Evolutionary conservation across 2,329 filamentous ascomycete genomes (phyloP).

Genomic region (Diplodia corticola): DNA sequence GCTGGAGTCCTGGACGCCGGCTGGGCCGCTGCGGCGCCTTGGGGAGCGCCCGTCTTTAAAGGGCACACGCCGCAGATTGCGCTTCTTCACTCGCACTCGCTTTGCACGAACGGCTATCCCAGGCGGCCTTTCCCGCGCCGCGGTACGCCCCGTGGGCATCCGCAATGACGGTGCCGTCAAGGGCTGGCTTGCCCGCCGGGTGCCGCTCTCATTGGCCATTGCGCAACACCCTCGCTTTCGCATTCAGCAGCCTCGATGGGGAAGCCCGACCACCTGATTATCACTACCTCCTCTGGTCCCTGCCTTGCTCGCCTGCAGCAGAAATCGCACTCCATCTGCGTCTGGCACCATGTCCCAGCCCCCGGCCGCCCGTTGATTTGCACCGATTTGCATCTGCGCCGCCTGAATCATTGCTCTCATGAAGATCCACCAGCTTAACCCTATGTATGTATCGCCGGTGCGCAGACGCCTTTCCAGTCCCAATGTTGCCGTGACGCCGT

Average conservation of each 20-base stretch:
- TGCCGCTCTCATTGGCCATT: conserved; percentile 4
- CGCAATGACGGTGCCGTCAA: conserved; percentile 12
- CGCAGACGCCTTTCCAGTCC: conserved; percentile 8
- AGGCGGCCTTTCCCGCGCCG: conserved; percentile 20
- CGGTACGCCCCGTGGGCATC: conserved; percentile 18
- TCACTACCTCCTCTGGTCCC: conserved; percentile 3
- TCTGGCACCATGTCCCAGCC: neutral
- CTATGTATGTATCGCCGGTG: conserved; percentile 3
- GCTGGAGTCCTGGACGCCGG: conserved; percentile 10
- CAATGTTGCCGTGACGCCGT: conserved; percentile 7
- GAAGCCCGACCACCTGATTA: conserved; percentile 11
- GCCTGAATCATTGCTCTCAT: conserved; percentile 13
- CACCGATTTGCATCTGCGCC: neutral
- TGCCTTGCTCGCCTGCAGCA: conserved; percentile 13
- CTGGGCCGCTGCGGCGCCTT: neutral
- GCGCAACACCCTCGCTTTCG: conserved; percentile 3
- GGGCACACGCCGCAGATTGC: conserved; percentile 6
- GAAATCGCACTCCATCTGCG: neutral
- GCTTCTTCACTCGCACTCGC: conserved; percentile 5
- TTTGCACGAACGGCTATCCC: conserved; percentile 14
- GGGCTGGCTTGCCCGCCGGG: neutral
- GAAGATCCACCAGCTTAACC: conserved; percentile 13
- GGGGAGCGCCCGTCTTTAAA: conserved; percentile 16
- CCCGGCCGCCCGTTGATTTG: neutral
- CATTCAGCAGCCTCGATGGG: conserved; percentile 6